Base-by-base conservation (phyloP, 2,329 filamentous ascomycete genomes). In the Geoglossum cookeanum region DNA sequence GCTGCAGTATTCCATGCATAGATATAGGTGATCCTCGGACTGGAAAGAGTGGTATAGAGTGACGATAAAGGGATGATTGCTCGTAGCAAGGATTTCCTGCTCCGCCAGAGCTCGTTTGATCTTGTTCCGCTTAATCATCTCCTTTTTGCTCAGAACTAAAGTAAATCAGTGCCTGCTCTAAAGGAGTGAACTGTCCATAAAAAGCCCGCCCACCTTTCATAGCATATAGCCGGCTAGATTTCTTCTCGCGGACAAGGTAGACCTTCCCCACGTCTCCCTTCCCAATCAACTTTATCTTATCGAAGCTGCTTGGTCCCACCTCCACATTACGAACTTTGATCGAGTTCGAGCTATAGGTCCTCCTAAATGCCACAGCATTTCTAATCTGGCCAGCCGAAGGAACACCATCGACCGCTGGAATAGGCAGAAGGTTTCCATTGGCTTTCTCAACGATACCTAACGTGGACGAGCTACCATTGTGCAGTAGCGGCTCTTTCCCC, bases 91-190 rank as follows among this genome's bases (percentile, higher is more conserved):
- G 62, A 98, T 98, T 70, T 98, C 92, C 69, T 97, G 92, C 72
- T 98, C 92, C 42, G 92, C 92, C 63, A 98, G 77, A 13, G 92
- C 92, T 67, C 92, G 83, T 78, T 98, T 98, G 74, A 98, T 98
- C 78, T 98, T 98, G 77, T 98, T 98, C 59, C 92, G 85, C 75
- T 98, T 98, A 72, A 98, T 98, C 92, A 98, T 98, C 71, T 98
- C 92, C 76, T 97, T 96, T 73, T 98, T 98, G 78, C 90, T 97
- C 70, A 98, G 69, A 4, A 98, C 92, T 97, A 29, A 27, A 58
- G 33, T 11, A n/a, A 27, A 30, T 56, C 35, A 45, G 35, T 55
- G 62, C 71, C 61, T 72, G 68, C 56, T 22, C 45, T 5, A 13
- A 53, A 49, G 33, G 54, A 35, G 27, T 1, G 3, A 22, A 45